Base-by-base conservation (phyloP, 805 yeast species). In the Maudiozyma bulderi region DNA sequence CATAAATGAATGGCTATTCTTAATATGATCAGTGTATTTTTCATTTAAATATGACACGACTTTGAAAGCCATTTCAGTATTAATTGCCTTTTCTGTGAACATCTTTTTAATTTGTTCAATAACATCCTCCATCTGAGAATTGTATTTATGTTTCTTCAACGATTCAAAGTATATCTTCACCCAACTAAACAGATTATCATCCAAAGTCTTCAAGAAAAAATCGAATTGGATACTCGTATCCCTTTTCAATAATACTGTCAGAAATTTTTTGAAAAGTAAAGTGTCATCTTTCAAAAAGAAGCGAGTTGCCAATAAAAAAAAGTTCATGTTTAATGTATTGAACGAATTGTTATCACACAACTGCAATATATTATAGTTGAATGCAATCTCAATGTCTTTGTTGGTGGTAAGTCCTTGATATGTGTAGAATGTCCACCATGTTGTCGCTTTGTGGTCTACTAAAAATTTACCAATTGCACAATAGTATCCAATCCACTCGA, bases 381-480 rank as follows among this genome's bases (percentile, higher is more conserved):
- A 64, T 15, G 47, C 52, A 2, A 59, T 20, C 31, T 50, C 49
- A 8, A 53, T 48, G 9, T 45, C 20, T 7, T 45, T 28, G n/a
- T 54, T 37, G 2, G 52, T 49, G 8, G 53, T 51, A 29, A 64
- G 46, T 8, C 51, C 54, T 43, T 58, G 61, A 46, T 58, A 65
- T 20, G 53, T 52, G 30, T 57, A 51, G 32, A 65, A 58, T 2
- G 65, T 50, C 69, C 68, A 64, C 69, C 69, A 65, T 2, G 62
- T 54, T 30, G 58, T 47, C 6, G 50, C 52, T 40, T 56, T 52
- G 28, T 47, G 47, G n/a, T 51, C 49, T 5, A 57, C 52, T 4
- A 65, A 46, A 33, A 47, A 57, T 44, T 55, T 54, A 3, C 62
- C 66, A 11, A 61, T 46, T 3, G 34, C 15, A 40, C 66, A 62